These are phyloP conservation scores for Lachnellula cervina DNA, from an alignment of 2,329 filamentous ascomycete species.

Conservation along the genomic window DNA sequence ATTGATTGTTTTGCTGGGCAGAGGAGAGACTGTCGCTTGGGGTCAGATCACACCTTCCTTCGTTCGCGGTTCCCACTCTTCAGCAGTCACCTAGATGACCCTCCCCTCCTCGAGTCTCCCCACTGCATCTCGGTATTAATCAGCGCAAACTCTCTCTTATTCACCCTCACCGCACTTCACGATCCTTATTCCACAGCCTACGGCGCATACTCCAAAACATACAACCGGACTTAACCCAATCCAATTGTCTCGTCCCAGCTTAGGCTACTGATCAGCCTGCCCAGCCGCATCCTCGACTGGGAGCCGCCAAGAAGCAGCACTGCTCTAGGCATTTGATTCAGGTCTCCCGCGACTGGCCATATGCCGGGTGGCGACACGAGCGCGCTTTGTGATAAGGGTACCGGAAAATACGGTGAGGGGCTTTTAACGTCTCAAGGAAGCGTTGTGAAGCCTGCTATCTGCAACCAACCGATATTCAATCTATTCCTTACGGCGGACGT, in stretches of 20 bases:
- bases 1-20: no score
- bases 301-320: conserved; percentile 8
- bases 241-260: conserved; percentile 1
- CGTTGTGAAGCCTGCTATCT: conserved; percentile 8
- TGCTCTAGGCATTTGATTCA: conserved; percentile 7
- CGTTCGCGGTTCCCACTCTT: not conserved
- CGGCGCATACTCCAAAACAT: conserved; percentile 7
- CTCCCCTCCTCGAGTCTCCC: not conserved
- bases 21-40: no score
- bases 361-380: conserved; percentile 9
- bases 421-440: conserved; percentile 17
- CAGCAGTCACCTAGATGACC: not conserved
- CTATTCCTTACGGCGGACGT: conserved; percentile 8
- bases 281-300: conserved; percentile 6
- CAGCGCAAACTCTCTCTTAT: conserved; percentile 22
- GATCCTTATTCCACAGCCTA: conserved; percentile 3
- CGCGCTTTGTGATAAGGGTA: not conserved
- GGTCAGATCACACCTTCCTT: not conserved
- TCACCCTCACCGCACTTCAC: not conserved
- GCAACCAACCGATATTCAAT: conserved; percentile 13
- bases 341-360: conserved; percentile 11
- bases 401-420: conserved; percentile 13
- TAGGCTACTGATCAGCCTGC: not conserved
- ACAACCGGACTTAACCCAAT: conserved; percentile 6
- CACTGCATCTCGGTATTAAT: conserved; percentile 10